These are phyloP conservation scores for Leishmania amazonensis DNA, from an alignment of 208 protist species.

Conservation along the genomic window DNA sequence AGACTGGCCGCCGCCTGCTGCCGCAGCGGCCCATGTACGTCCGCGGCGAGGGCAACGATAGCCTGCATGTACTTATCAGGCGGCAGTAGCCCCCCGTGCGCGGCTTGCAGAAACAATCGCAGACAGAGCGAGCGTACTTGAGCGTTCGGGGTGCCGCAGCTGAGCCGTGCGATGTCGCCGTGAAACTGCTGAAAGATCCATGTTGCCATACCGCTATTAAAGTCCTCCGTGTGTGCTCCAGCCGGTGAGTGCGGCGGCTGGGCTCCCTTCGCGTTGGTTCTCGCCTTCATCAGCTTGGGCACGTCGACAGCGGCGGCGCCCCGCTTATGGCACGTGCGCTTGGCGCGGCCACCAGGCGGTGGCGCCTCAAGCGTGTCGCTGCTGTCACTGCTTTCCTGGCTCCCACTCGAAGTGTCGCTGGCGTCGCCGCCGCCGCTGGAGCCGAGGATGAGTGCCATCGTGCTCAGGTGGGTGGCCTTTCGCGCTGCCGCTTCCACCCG, in stretches of 20 bases:
- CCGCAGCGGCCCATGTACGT: constrained; percentile 48
- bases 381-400: constrained; percentile 8
- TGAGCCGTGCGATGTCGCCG: constrained; percentile 45
- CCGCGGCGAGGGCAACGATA: constrained; percentile 62
- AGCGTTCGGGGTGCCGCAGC: constrained; percentile 31
- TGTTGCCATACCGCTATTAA: constrained; percentile 88
- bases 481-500: constrained; percentile 62
- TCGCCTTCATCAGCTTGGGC: background rate
- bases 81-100: constrained; percentile 69
- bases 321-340: background rate
- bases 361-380: background rate
- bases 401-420: constrained; percentile 9
- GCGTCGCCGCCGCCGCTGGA: background rate
- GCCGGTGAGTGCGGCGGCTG: background rate
- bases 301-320: background rate
- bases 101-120: constrained; percentile 63
- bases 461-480: constrained; percentile 23
- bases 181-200: constrained; percentile 85
- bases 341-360: background rate
- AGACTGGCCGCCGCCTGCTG: constrained; percentile 49
- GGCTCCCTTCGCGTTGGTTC: background rate
- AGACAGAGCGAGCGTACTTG: constrained; percentile 54
- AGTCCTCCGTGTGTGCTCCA: constrained; percentile 14
- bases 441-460: constrained; percentile 28
- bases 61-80: constrained; percentile 62